Base-by-base conservation (phyloP, 345 rosid genomes). In the Eucalyptus melliodora region DNA sequence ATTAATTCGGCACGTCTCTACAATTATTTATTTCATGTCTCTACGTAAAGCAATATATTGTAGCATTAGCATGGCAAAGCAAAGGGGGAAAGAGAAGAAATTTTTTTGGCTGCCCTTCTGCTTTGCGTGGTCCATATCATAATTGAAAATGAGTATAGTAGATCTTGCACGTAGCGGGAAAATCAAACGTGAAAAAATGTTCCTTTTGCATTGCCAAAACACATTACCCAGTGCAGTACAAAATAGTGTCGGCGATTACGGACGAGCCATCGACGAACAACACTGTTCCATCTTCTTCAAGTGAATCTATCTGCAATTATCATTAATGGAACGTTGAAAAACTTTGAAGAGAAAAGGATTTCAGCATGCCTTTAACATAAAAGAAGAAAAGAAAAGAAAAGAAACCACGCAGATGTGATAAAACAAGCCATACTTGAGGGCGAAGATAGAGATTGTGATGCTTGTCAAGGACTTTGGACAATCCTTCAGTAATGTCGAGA, bases 221-320 rank as follows among this genome's bases (percentile, higher is more conserved):
- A 69, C 42, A 88, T 93, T 96, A 97, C 99, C 99, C 99, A 24
- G 99, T 96, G 96, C 99, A 97, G 87, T 96, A 95, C 49, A 97
- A 51, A 89, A 96, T 94, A 10, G 99, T 93, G 88, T 97, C 96
- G 7, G 99, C 97, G 26, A 92, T 87, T 86, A 95, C 91, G 89
- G 91, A 94, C 42, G 95, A 91, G 21, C 98, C 98, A 87, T 97
- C 96, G 6, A 89, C 92, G 82, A 97, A 97, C 40, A 45, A 17
- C 83, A 96, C 95, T 37, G 88, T 90, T 49, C 99, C 98, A 91
- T 97, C 98, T 60, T 94, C 96, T 85, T 93, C 89, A 12, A 97
- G 92, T 49, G 91, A 92, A 8, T 95, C 95, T 88, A 96, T 94
- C 99, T 97, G 93, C 87, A 89, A 90, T 88, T 50, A 10, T 34